phyloP scores from a whole-genome alignment of 805 yeast species.

The Wickerhamomyces alni region DNA sequence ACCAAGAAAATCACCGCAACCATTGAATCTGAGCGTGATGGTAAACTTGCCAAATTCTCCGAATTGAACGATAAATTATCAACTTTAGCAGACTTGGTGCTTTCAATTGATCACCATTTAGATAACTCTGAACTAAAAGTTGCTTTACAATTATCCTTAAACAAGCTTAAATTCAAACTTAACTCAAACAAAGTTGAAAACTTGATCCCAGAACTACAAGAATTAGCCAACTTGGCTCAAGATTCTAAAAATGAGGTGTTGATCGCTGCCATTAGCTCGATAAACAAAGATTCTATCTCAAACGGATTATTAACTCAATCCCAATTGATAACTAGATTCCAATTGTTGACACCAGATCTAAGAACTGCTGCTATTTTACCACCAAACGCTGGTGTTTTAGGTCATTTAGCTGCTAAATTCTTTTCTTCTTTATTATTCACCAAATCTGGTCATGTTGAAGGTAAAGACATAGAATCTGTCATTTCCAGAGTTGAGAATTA shows the following conservation, averaged over 20 bases:
- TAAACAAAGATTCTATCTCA: conserved; percentile 38
- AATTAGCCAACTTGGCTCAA: conserved; percentile 27
- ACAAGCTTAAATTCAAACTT: conserved; percentile 35
- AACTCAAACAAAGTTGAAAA: conserved; percentile 32
- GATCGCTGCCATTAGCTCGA: conserved; percentile 37
- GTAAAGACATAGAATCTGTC: conserved; percentile 83
- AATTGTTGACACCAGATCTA: conserved; percentile 74
- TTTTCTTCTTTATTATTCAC: conserved; percentile 72
- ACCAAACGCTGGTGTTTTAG: conserved; percentile 92
- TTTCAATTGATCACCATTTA: conserved; percentile 31
- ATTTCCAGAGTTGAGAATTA: conserved; percentile 80
- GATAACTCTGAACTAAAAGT: conserved; percentile 33
- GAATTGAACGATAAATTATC: conserved; percentile 50
- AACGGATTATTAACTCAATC: conserved; percentile 48
- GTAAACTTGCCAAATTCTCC: conserved; percentile 65
- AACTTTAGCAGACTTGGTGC: conserved; percentile 49
- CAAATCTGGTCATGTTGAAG: conserved; percentile 73
- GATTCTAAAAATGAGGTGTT: conserved; percentile 42
- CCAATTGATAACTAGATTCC: conserved; percentile 32
- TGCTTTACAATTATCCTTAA: conserved; percentile 37
- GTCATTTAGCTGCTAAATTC: conserved; percentile 75
- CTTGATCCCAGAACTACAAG: conserved; percentile 16
- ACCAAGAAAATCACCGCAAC: conserved; percentile 49
- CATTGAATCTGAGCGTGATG: conserved; percentile 70
- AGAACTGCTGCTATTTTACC: conserved; percentile 86